These are phyloP conservation scores for Chaetomiaceae sp. DNA, from an alignment of 2,329 filamentous ascomycete genomes.

Conservation along the genomic window DNA sequence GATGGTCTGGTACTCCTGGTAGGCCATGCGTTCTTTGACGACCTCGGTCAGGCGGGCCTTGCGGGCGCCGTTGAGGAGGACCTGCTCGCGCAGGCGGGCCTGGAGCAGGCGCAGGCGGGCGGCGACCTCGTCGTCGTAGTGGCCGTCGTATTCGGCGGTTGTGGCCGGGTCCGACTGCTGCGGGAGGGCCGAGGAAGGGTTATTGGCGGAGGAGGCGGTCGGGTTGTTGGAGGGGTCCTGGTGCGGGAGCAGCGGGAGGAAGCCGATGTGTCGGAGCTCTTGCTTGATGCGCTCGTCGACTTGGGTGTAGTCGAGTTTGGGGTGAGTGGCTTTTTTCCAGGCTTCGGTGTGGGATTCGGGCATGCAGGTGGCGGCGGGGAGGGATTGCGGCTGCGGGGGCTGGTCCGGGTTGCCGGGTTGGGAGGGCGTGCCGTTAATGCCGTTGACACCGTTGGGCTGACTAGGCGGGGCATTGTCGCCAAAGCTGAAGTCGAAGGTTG, in stretches of 20 bases:
- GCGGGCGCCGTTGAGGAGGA: slow-evolving; percentile 82
- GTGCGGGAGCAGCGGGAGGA: slow-evolving; percentile 54
- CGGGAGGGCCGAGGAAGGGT: neutral
- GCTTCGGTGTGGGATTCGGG: slow-evolving; percentile 69
- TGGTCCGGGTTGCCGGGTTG: slow-evolving; percentile 23
- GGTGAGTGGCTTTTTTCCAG: slow-evolving; percentile 73
- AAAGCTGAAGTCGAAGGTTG: slow-evolving; percentile 47
- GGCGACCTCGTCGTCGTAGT: slow-evolving; percentile 91
- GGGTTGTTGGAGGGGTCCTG: slow-evolving; percentile 19
- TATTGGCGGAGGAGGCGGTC: neutral
- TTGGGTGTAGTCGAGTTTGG: slow-evolving; percentile 76
- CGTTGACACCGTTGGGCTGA: slow-evolving; percentile 34
- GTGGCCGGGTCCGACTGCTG: slow-evolving; percentile 26
- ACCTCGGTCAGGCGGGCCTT: slow-evolving; percentile 83
- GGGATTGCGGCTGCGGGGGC: slow-evolving; percentile 28
- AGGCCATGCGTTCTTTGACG: slow-evolving; percentile 86
- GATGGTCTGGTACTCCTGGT: slow-evolving; percentile 96
- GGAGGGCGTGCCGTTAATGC: slow-evolving; percentile 17
- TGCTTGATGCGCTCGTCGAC: slow-evolving; percentile 89
- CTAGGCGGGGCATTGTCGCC: slow-evolving; percentile 17
- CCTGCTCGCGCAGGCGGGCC: slow-evolving; percentile 73
- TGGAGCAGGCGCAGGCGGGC: slow-evolving; percentile 85
- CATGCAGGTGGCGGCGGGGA: slow-evolving; percentile 73
- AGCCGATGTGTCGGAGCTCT: slow-evolving; percentile 85
- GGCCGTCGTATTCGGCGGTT: slow-evolving; percentile 74